Evolutionary conservation across 176 grass and related monocot species (phyloP), one percentile per base, ranked within the genome.

Genomic region (Saccharum spontaneum): DNA sequence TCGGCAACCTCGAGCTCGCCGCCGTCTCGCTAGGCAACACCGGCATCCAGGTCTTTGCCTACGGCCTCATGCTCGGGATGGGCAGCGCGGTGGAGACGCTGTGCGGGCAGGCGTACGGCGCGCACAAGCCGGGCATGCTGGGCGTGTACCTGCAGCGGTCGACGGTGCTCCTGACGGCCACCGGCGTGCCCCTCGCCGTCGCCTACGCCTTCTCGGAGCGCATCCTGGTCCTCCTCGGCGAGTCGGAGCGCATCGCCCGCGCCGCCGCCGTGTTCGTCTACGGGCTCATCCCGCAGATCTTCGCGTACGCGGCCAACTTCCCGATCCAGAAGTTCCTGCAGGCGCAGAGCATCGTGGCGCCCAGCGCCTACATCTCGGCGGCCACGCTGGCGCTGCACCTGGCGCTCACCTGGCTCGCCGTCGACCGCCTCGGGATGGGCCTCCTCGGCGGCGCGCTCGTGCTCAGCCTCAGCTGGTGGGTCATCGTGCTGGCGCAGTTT

Each of bases 201-300:
- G 79, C 94, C 8, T 94, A 94, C 78, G 88, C 85, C 18, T 71
- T 90, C n/a, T 97, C 95, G 17, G 55, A 87, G 76, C 92, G 6
- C 63, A 8, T 97, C 44, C 90, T 97, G 3, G 44, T 86, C n/a
- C 67, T 92, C 0, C 87, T 94, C 5, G 95, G 92, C 24, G 83
- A 94, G 78, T 93, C 95, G 11, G 92, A 93, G 87, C 52, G 52
- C 52, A 97, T 97, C 66, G 79, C 95, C 50, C 59, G 73, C 38
- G 95, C 90, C 38, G 92, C 95, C 2, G 88, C 95, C 11, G 50
- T 78, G 43, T 97, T 94, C 80, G 76, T 88, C 36, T 90, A 82
- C 34, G 95, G 95, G 38, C 91, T 97, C 20, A 97, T 97, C 82
- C 95, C 95, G 68, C 95, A 97, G 83, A 97, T 97, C 86, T 97